Evolutionary conservation across 139 green algal genomes (phyloP).

Genomic region (Volvox africanus): DNA sequence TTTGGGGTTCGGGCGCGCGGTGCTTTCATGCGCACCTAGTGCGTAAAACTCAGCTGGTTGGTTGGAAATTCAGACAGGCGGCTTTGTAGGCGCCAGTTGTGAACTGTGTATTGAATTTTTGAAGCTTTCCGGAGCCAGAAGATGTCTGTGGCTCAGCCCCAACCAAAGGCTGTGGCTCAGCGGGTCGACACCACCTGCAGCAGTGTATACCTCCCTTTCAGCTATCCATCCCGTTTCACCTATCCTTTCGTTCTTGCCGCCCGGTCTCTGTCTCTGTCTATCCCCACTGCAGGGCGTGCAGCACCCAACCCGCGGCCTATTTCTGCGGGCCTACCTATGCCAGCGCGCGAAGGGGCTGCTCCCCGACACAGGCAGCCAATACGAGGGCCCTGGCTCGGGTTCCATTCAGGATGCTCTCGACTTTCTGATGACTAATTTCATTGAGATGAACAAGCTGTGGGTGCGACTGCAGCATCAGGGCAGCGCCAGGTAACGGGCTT

Average conservation of each 20-base stretch:
- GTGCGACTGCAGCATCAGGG: constrained; percentile 76
- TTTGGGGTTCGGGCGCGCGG: too few species aligned
- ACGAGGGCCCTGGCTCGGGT: constrained; percentile 78
- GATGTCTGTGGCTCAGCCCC: too few species aligned
- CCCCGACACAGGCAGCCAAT: constrained; percentile 62
- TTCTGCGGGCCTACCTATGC: constrained; percentile 94
- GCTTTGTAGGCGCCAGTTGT: too few species aligned
- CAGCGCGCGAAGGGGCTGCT: constrained; percentile 59
- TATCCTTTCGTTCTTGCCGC: neutral
- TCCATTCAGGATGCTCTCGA: constrained; percentile 91
- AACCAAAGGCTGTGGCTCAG: too few species aligned
- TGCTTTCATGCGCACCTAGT: too few species aligned
- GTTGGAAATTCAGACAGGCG: too few species aligned
- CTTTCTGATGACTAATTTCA: constrained; percentile 98
- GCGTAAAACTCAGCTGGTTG: too few species aligned
- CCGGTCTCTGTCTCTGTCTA: neutral
- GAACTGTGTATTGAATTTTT: too few species aligned
- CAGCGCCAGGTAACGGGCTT: neutral
- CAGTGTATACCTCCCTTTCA: neutral
- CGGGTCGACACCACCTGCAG: neutral
- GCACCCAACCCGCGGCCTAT: constrained; percentile 96
- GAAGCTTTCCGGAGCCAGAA: too few species aligned
- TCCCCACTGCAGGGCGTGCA: constrained; percentile 84
- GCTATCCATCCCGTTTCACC: neutral
- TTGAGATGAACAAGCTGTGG: constrained; percentile 99